Evolutionary conservation across 2,329 filamentous ascomycete species (phyloP), one percentile per base, ranked within the genome.

Genomic region (Cladorrhinum sp.): DNA sequence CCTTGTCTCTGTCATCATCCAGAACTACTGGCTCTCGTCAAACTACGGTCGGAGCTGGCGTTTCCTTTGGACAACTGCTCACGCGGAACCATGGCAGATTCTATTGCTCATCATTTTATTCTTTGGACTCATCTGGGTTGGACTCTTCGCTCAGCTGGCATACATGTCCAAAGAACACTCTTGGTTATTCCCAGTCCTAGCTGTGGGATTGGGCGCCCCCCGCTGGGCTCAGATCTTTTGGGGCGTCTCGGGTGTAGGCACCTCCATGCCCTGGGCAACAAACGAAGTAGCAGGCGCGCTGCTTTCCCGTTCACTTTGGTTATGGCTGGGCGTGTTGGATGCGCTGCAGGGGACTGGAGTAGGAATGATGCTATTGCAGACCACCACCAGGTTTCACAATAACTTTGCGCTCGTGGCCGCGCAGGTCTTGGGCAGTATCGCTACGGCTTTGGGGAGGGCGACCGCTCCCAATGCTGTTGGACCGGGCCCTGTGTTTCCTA

Each of bases 211-310:
- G 12, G 84, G 83, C 38, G 85, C 85, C 3, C 86, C 86, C 1
- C 78, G 85, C 59, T 89, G 85, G 85, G 81, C 80, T 6, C 86
- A 89, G 70, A 87, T 87, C 68, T 82, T 86, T 68, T 88, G 86
- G 86, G 82, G 81, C 9, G 82, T 80, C 4, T 84, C 81, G 2
- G 80, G 80, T 9, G 80, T 86, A 58, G 86, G 85, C 1, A 73
- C 79, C 9, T 87, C 81, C 67, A 72, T 89, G 1, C 86, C 86
- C 2, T 88, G 85, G 85, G 81, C 80, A 4, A 82, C 81, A 29
- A 74, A 75, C 4, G 78, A 80, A n/a, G 72, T 81, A 1, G 76
- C 78, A 3, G 79, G 81, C 1, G 84, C 85, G 0, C 68, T 88
- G 0, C 72, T 84, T 8, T 81, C 82, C 1, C 77, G 85, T 36